Percentiles rank a stretch among this genome's conserved stretches.
Conservation (phyloP, 352 stramenopile species). For the Vaucheria bursata region DNA sequence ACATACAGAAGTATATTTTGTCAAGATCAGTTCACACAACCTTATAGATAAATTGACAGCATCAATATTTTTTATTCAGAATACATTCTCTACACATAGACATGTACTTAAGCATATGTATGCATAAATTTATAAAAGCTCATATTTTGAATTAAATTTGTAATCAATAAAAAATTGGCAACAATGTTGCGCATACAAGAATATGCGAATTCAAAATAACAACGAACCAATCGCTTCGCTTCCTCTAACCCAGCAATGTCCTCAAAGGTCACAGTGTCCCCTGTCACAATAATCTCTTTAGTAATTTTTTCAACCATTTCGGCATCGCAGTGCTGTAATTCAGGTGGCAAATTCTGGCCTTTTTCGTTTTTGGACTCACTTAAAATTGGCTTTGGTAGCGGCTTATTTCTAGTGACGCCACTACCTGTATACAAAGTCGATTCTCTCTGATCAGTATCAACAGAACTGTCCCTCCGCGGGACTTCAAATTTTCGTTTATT, state of each 20-base stretch:
- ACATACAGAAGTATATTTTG: no score
- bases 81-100: no score
- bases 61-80: no score
- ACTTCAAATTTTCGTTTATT: constrained; percentile 11
- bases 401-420: no score
- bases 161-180: not conserved
- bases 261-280: not conserved
- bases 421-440: no score
- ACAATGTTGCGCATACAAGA: not conserved
- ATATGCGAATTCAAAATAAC: not conserved
- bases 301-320: constrained; percentile 44
- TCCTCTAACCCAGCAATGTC: constrained; percentile 2
- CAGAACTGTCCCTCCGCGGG: not conserved
- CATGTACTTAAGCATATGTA: no score
- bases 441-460: not conserved
- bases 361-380: no score
- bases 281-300: constrained; percentile 5
- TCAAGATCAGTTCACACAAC: no score
- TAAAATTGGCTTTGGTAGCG: no score
- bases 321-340: constrained; percentile 44
- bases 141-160: not conserved
- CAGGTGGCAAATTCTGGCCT: no score
- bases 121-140: no score
- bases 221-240: not conserved
- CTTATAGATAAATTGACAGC: no score